Evolutionary conservation across 768 basidiomycete species (phyloP).

Genomic region (Lentinula sp.): DNA sequence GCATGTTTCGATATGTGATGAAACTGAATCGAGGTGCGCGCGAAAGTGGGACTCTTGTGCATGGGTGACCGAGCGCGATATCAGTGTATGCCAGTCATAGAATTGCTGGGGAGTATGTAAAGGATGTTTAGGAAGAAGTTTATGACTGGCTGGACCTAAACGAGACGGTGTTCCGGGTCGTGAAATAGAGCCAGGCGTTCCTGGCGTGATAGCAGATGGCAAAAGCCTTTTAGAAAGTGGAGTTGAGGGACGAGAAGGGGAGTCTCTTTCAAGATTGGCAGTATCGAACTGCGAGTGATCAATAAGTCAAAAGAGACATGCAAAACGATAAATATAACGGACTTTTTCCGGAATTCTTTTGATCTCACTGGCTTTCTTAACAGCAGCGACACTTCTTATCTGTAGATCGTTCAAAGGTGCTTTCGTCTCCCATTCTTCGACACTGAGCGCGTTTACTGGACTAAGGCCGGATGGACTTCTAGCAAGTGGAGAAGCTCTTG

Average conservation of each 20-base stretch:
- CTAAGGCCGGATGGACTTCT: constrained; percentile 10
- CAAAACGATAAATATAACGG: constrained; percentile 10
- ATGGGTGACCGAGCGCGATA: constrained; percentile 87
- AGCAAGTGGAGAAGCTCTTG: constrained; percentile 3
- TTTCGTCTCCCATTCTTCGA: constrained; percentile 91
- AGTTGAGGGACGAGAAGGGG: constrained; percentile 31
- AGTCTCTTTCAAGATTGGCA: constrained; percentile 23
- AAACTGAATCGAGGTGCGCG: constrained; percentile 72
- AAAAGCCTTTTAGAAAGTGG: constrained; percentile 23
- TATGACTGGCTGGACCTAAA: constrained; percentile 32
- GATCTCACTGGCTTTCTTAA: constrained; percentile 59
- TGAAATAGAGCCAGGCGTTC: constrained; percentile 11
- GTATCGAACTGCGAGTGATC: neutral
- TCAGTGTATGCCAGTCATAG: constrained; percentile 91
- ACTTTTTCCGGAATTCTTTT: constrained; percentile 75
- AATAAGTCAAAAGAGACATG: neutral
- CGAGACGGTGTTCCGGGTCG: constrained; percentile 40
- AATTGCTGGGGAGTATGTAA: constrained; percentile 93
- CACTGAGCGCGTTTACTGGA: constrained; percentile 42
- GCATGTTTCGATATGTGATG: constrained; percentile 72
- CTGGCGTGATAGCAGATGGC: constrained; percentile 19
- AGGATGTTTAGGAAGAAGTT: constrained; percentile 68
- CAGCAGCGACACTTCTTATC: constrained; percentile 51
- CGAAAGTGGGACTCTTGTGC: constrained; percentile 93
- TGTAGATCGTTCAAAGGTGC: constrained; percentile 72